Conservation (phyloP, 2,329 filamentous ascomycete species). For the Hymenoscyphus salicellus region DNA sequence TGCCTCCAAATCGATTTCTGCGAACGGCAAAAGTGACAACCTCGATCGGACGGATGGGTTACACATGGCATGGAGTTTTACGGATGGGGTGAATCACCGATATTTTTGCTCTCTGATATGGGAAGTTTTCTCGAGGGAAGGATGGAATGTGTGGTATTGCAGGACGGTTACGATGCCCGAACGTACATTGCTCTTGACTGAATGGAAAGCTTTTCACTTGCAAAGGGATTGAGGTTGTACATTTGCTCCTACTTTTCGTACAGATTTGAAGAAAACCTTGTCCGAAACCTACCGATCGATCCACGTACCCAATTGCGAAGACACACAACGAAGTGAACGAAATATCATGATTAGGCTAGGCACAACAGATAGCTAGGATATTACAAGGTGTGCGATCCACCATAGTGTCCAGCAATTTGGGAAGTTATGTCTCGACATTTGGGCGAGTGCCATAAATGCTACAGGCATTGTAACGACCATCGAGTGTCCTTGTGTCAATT, state of each 20-base stretch:
- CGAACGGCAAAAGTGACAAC: slow-evolving; percentile 10
- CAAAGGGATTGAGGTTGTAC: slow-evolving; percentile 10
- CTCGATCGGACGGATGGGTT: slow-evolving; percentile 6
- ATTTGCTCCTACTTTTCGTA: slow-evolving; percentile 9
- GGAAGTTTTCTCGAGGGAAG: slow-evolving; percentile 8
- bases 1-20: slow-evolving; percentile 4
- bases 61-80: slow-evolving; percentile 16
- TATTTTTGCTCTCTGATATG: slow-evolving; percentile 11
- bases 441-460: background rate
- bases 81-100: slow-evolving; percentile 8
- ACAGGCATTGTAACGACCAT: too few relatives aligned
- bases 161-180: slow-evolving; percentile 7
- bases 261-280: slow-evolving; percentile 4
- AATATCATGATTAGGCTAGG: background rate
- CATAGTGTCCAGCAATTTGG: background rate
- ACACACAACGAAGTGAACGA: background rate
- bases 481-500: background rate
- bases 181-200: slow-evolving; percentile 12
- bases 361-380: background rate
- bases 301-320: background rate
- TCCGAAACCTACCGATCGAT: background rate
- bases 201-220: slow-evolving; percentile 9
- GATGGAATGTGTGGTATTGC: slow-evolving; percentile 5
- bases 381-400: background rate
- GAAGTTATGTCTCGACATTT: background rate